Conservation (phyloP, 75 land plant species). For the Cryptomeria japonica region DNA sequence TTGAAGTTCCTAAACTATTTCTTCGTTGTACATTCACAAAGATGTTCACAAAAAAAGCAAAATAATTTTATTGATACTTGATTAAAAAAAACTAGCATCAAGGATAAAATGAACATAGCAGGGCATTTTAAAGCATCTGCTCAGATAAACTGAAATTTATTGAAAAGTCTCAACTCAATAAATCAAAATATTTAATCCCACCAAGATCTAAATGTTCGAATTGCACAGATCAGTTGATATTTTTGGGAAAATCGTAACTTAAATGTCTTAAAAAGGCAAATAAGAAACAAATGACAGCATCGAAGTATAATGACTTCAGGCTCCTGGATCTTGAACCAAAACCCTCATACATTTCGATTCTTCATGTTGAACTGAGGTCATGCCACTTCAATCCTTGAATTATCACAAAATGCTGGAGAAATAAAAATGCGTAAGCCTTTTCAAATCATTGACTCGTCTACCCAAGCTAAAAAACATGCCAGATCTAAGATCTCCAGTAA, state of each 20-base stretch:
- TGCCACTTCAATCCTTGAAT: neutral
- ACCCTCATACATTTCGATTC: neutral
- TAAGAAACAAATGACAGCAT: neutral
- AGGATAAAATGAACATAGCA: neutral
- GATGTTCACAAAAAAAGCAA: neutral
- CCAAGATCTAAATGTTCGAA: neutral
- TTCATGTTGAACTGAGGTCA: neutral
- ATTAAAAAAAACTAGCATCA: neutral
- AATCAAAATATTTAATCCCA: too few species aligned
- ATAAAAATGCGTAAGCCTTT: neutral
- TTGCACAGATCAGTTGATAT: neutral
- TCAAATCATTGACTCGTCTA: neutral
- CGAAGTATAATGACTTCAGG: neutral
- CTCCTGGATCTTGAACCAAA: neutral
- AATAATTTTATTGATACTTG: neutral
- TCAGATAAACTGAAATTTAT: neutral
- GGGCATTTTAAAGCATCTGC: neutral
- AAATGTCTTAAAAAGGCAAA: neutral
- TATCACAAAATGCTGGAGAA: neutral
- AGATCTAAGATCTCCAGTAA: neutral
- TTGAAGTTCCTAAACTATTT: neutral
- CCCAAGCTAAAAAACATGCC: neutral
- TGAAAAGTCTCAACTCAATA: neutral
- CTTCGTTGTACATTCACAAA: neutral
- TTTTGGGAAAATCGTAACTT: neutral